Conservation (phyloP, 2,329 filamentous ascomycete species). For the Penicillium nordicum region DNA sequence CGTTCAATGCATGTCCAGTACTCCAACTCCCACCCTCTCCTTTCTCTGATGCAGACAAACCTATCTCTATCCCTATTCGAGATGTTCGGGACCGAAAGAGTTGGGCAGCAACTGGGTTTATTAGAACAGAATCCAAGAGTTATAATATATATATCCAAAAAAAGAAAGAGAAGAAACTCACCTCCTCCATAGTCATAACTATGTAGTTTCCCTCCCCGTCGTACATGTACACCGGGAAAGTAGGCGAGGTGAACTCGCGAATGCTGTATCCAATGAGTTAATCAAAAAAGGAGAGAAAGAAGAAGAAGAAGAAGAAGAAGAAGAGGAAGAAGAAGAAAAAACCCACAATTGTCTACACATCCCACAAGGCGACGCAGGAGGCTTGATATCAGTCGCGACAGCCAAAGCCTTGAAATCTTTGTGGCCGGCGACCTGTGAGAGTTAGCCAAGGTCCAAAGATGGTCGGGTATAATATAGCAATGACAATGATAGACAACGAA, state of each 20-base stretch:
- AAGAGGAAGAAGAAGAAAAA: not conserved
- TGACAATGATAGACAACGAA: not conserved
- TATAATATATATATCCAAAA: not conserved
- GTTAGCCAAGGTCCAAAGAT: not conserved
- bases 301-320: not conserved
- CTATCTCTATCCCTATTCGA: constrained; percentile 28
- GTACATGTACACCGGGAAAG: constrained; percentile 85
- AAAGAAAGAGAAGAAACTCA: constrained; percentile 18
- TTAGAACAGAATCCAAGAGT: constrained; percentile 1
- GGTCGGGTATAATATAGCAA: not conserved
- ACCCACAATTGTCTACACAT: constrained; percentile 89
- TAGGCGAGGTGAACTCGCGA: constrained; percentile 68
- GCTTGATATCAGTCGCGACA: constrained; percentile 74
- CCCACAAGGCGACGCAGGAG: constrained; percentile 73
- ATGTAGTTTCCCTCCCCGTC: constrained; percentile 68
- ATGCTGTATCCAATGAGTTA: constrained; percentile 47
- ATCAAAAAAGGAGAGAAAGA: not conserved
- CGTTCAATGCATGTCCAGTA: not conserved
- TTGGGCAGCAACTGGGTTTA: constrained; percentile 59
- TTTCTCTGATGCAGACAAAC: not conserved
- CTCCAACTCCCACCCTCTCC: not conserved
- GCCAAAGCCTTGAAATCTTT: constrained; percentile 71
- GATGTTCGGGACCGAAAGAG: constrained; percentile 64
- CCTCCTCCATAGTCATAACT: constrained; percentile 40
- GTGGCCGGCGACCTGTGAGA: constrained; percentile 42